phyloP scores from a whole-genome alignment of 805 yeast species.

The Myxozyma udenii region DNA sequence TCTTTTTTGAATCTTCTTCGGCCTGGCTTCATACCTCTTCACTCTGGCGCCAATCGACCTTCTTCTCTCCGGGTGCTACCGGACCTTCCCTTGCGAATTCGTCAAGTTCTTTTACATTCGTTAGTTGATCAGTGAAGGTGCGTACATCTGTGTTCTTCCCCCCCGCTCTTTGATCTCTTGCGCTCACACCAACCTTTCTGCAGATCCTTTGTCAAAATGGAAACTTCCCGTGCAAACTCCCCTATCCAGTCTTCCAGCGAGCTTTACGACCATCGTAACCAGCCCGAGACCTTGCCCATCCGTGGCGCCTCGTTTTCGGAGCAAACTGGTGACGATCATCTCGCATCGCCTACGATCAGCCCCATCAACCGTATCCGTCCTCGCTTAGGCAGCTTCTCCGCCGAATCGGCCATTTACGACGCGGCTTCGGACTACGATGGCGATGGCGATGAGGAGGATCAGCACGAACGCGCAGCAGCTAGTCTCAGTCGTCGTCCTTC shows the following conservation, averaged over 20 bases:
- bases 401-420: conserved; percentile 12
- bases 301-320: conserved; percentile 32
- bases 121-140: neutral
- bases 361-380: conserved; percentile 14
- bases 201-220: conserved; percentile 10
- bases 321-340: neutral
- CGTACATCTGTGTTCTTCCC: neutral
- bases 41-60: conserved; percentile 16
- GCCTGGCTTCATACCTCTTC: no score
- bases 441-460: conserved; percentile 17
- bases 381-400: conserved; percentile 8
- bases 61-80: conserved; percentile 20
- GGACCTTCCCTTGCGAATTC: conserved; percentile 15
- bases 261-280: conserved; percentile 50
- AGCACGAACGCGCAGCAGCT: neutral
- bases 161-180: neutral
- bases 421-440: conserved; percentile 17
- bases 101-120: conserved; percentile 12
- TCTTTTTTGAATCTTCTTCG: no score
- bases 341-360: neutral
- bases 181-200: neutral
- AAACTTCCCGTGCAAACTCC: conserved; percentile 24
- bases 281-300: conserved; percentile 44
- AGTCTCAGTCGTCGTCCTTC: neutral
- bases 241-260: conserved; percentile 30